Base-by-base conservation (phyloP, 2,329 filamentous ascomycete species). In the Colletotrichum spaethianum region DNA sequence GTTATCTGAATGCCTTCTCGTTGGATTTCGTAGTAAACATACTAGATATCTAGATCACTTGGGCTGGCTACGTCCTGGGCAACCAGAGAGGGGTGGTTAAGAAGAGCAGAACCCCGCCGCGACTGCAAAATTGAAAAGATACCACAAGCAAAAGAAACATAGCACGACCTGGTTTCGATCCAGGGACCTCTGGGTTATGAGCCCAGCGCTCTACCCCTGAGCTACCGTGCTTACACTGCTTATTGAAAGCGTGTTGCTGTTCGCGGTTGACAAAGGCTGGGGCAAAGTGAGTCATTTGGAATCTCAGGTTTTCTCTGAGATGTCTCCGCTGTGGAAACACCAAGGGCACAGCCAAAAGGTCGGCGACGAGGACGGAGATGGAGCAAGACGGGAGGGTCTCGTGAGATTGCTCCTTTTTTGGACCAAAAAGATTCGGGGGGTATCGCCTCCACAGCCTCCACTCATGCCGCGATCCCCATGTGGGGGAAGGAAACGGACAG, bases 201-300 rank as follows among this genome's bases (percentile, higher is more conserved):
- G 65, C 70, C 70, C 65, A 70, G 70, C 65, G 70, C 70, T 72
- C 70, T 72, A 72, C 70, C 70, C 70, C 65, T 64, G 70, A 72
- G 65, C 70, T 70, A 72, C 55, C 42, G 70, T 72, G 69, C 69
- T 69, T 72, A 6, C 44, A 0, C 3, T 42, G 0, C 3, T 59
- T 53, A 0, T 26, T 59, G 36, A 16, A 5, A 2, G 0, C 0
- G 0, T 0, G 0, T 0, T 0, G 0, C 4, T 16, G 2, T 36
- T 42, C 3, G 7, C 48, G 3, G 4, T 12, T 8, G 0, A 67
- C 11, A 28, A 56, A 61, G 56, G 50, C 12, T 20, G 36, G 26
- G 9, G 23, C 33, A n/a, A 52, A 7, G 16, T 69, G 52, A 46
- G 52, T 63, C 65, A 69, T 69, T 46, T 1, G 16, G 16, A 31